These are phyloP conservation scores for Imleria badia DNA, from an alignment of 768 basidiomycete genomes.

Conservation along the genomic window DNA sequence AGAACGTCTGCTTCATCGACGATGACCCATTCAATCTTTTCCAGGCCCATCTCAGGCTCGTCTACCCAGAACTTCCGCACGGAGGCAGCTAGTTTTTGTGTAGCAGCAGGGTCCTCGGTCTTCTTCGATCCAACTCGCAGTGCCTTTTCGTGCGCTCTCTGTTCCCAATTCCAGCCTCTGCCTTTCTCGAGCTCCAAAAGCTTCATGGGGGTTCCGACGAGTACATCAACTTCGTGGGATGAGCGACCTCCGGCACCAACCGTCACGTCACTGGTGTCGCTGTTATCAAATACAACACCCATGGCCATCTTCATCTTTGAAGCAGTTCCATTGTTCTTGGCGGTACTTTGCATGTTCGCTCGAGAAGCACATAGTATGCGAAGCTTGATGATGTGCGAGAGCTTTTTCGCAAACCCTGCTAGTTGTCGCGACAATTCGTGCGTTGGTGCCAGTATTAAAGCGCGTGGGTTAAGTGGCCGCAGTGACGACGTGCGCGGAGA, in stretches of 20 bases:
- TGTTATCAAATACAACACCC: conserved; percentile 19
- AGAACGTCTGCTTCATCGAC: conserved; percentile 91
- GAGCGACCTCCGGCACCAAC: conserved; percentile 20
- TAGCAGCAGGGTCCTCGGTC: conserved; percentile 25
- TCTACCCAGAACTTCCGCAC: conserved; percentile 41
- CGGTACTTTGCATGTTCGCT: conserved; percentile 42
- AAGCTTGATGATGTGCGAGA: conserved; percentile 74
- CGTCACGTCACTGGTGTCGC: conserved; percentile 29
- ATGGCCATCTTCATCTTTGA: conserved; percentile 44
- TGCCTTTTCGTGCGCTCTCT: conserved; percentile 27
- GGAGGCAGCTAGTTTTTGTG: conserved; percentile 16
- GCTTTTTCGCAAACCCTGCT: conserved; percentile 66
- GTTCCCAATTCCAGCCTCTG: conserved; percentile 50
- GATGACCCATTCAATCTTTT: conserved; percentile 82
- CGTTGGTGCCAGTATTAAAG: conserved; percentile 81
- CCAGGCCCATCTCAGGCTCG: conserved; percentile 59
- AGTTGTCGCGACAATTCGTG: conserved; percentile 88
- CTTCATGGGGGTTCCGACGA: conserved; percentile 67
- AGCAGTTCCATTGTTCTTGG: conserved; percentile 38
- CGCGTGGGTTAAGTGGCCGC: conserved; percentile 60
- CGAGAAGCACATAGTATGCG: conserved; percentile 71
- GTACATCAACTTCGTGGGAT: conserved; percentile 44
- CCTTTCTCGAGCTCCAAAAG: conserved; percentile 59
- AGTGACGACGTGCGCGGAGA: conserved; percentile 12
- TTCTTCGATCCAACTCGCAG: conserved; percentile 24